Evolutionary conservation across 768 basidiomycete species (phyloP), one percentile per base, ranked within the genome.

Genomic region (Calocera viscosa): DNA sequence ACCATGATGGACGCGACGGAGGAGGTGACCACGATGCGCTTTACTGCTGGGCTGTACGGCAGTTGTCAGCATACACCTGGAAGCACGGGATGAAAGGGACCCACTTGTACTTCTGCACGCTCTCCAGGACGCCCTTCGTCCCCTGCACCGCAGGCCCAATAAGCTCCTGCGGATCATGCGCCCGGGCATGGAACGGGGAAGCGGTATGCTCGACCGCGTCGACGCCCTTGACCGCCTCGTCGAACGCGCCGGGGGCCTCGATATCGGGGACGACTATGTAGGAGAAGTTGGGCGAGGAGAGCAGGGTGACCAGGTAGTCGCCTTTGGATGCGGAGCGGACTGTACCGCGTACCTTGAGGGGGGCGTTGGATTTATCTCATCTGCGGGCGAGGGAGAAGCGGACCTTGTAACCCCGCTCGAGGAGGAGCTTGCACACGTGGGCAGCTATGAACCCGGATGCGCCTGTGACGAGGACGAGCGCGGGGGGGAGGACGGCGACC

Each of bases 141-240:
- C 81, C 81, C 24, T 77, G 71, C 12, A 80, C 74, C 8, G 80
- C 80, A 3, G 91, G 90, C 19, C 73, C 74, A 69, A 90, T 84
- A 40, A 89, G 71, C 68, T 88, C 86, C 66, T 64, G n/a, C 24
- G 67, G 67, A 24, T 65, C 67, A 28, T 1, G 19, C 2, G 39
- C 32, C 32, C 40, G 33, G 1, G 38, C 28, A 30, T 34, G 22
- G 19, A 72, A 38, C 10, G 69, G 71, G 16, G 69, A 67, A 2
- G 72, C 72, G 22, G 67, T 69, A 64, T 72, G 72, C 35, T 66
- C 35, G 41, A 71, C 64, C 11, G 49, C 72, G 35, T 70, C 67
- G 28, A 72, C 69, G 53, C 64, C 67, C 32, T 66, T 67, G 26
- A 71, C 64, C 11, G 71, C 72, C 26, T 68, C 69, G 33, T 71